These are phyloP conservation scores for Anastatica hierochuntica DNA, from an alignment of 345 rosid species.

Conservation along the genomic window DNA sequence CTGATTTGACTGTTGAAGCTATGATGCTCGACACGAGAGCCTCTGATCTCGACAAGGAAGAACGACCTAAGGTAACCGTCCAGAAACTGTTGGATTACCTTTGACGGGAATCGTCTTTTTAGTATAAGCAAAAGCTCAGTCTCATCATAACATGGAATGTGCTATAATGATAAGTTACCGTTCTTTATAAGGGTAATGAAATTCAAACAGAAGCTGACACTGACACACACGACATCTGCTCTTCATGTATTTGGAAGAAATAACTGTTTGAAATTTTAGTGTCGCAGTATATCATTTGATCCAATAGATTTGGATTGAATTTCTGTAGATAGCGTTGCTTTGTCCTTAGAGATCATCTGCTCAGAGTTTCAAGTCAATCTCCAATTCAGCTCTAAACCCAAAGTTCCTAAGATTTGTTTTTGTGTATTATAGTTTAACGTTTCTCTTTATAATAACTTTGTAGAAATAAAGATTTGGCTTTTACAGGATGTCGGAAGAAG, in stretches of 20 bases:
- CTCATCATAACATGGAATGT: no score
- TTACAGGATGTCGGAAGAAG: conserved; percentile 66
- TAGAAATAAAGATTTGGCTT: not conserved
- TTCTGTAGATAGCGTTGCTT: no score
- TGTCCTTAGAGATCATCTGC: conserved; percentile 27
- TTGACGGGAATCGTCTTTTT: no score
- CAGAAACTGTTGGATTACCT: no score
- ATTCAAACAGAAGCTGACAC: no score
- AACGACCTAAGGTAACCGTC: conserved; percentile 84
- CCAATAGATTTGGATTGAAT: conserved; percentile 51
- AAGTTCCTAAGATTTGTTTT: conserved; percentile 38
- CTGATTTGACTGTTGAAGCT: conserved; percentile 57
- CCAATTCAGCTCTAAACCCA: conserved; percentile 40
- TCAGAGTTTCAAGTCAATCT: conserved; percentile 64
- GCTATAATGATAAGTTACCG: no score
- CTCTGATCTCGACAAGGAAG: conserved; percentile 80
- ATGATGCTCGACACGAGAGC: conserved; percentile 92
- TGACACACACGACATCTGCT: no score
- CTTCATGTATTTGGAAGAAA: no score
- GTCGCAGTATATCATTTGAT: conserved; percentile 57
- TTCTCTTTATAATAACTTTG: not conserved
- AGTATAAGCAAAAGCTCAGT: no score
- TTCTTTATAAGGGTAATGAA: no score
- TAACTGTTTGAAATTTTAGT: no score
- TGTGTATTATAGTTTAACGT: no score